phyloP scores from a whole-genome alignment of 2,329 filamentous ascomycete species.

The Ambrosiella beaveri region DNA sequence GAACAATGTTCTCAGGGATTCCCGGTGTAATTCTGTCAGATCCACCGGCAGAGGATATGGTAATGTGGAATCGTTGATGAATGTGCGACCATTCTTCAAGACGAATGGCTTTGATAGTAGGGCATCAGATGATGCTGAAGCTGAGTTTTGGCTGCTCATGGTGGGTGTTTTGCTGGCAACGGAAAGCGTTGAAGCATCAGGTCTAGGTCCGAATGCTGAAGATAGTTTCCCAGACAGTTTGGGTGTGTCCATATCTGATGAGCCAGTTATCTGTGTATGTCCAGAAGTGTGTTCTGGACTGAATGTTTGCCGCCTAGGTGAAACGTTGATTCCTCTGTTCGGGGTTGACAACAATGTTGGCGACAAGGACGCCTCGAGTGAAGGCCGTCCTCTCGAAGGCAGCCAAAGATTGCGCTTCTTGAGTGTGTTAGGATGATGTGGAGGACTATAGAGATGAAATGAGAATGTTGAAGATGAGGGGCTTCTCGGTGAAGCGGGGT shows the following conservation, averaged over 20 bases:
- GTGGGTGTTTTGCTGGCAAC: constrained; percentile 19
- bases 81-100: constrained; percentile 63
- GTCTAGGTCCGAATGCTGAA: not conserved
- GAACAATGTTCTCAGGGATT: constrained; percentile 68
- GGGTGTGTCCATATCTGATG: not conserved
- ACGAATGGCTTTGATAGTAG: constrained; percentile 38
- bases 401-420: constrained; percentile 7
- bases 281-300: not conserved
- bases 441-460: not conserved
- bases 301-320: not conserved
- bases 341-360: too few species aligned
- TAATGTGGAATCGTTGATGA: constrained; percentile 54
- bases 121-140: constrained; percentile 27
- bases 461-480: not conserved
- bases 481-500: not conserved
- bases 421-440: constrained; percentile 1
- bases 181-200: not conserved
- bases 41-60: constrained; percentile 81
- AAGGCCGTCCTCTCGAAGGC: not conserved
- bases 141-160: constrained; percentile 18
- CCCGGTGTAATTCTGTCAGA: constrained; percentile 70
- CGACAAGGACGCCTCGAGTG: not conserved
- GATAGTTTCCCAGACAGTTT: constrained; percentile 2
- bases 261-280: not conserved
- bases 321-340: not conserved